These are phyloP conservation scores for Erigeron canadensis DNA, from an alignment of 129 eudicot species.

Conservation along the genomic window DNA sequence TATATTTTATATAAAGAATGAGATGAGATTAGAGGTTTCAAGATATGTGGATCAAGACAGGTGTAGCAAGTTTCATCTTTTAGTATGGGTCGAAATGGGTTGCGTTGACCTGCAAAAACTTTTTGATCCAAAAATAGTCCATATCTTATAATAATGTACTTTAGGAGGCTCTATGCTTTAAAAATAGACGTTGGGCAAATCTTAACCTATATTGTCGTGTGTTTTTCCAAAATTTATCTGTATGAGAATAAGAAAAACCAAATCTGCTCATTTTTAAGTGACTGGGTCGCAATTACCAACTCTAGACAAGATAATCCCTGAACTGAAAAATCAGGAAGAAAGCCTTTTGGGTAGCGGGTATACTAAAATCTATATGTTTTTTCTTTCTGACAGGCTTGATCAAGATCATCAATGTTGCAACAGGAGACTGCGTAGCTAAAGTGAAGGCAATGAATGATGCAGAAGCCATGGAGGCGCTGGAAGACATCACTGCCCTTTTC, in stretches of 20 bases:
- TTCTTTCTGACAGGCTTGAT: slow-evolving; percentile 33
- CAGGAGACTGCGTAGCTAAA: slow-evolving; percentile 54
- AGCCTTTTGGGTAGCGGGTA: neutral
- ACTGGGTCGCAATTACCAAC: no score
- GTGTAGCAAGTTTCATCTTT: neutral
- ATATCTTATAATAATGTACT: neutral
- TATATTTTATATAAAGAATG: neutral
- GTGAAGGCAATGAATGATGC: slow-evolving; percentile 35
- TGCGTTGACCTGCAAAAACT: neutral
- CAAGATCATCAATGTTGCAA: slow-evolving; percentile 33
- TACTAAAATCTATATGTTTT: neutral
- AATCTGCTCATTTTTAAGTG: no score
- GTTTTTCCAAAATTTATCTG: no score
- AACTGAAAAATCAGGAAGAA: no score
- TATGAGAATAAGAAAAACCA: no score
- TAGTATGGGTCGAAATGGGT: neutral
- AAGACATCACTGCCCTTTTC: slow-evolving; percentile 48
- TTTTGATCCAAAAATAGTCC: no score
- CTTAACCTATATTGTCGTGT: no score
- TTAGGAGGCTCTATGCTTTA: neutral
- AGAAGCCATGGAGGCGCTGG: slow-evolving; percentile 50
- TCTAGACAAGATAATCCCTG: no score
- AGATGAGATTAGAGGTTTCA: neutral
- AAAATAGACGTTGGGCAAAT: neutral
- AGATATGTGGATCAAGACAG: neutral